Evolutionary conservation across 768 basidiomycete genomes (phyloP), one percentile per base, ranked within the genome.

Genomic region (Trametes cinnabarina): DNA sequence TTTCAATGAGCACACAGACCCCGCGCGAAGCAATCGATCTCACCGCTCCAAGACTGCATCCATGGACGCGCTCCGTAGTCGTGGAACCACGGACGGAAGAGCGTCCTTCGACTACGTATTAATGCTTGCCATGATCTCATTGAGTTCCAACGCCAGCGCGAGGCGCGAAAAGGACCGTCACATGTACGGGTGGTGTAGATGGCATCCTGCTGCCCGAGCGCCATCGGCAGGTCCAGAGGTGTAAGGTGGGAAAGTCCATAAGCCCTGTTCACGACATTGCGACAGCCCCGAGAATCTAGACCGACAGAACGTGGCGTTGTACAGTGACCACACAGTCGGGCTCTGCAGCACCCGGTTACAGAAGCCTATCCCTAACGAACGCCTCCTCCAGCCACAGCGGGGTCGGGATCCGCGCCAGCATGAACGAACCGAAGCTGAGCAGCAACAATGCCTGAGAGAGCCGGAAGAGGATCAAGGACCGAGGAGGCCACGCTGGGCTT

Each of bases 101-200:
- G 28, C 46, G 35, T 26, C 10, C 35, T 14, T 23, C 26, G 23
- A 19, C 50, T 26, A n/a, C 23, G 41, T 23, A 43, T 40, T 28
- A 39, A 19, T 17, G 28, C 43, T 19, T 15, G 10, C 9, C 4
- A 11, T 20, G 22, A 52, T 14, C 37, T 12, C 17, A 28, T 26
- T 17, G 25, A 42, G 17, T n/a, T 12, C 46, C 57, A 28, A 23
- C 35, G n/a, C 9, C 50, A 41, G 37, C 20, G n/a, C 12, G 51
- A 53, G 47, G 34, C 42, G 58, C 5, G 39, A n/a, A n/a, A n/a
- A n/a, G n/a, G n/a, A n/a, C 10, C 26, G 46, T 41, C 58, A 53
- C 57, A 58, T 58, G 57, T n/a, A 26, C 25, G 7, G 8, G 11
- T 7, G 12, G 12, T 32, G 30, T 32, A 12, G 35, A 19, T 34